These are phyloP conservation scores for Coemansia sp. DNA, from an alignment of 192 early-diverging fungal genomes.

Conservation along the genomic window DNA sequence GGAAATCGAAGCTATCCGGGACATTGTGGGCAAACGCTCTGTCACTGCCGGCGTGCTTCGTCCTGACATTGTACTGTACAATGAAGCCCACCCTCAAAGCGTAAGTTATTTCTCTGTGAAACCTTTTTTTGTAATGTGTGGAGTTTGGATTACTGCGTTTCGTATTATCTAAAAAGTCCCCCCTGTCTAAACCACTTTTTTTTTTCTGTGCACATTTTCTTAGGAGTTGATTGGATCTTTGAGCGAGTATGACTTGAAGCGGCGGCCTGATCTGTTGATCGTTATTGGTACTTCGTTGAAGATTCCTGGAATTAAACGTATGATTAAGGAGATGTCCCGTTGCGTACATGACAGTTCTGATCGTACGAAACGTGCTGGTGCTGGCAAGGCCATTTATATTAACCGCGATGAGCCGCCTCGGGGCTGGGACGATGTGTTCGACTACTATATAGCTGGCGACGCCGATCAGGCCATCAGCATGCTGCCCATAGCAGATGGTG, in stretches of 20 bases:
- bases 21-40: constrained; percentile 69
- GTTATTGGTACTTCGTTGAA: constrained; percentile 57
- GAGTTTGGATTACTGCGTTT: too few relatives aligned
- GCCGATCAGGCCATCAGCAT: constrained; percentile 37
- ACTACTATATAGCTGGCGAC: constrained; percentile 47
- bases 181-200: too few relatives aligned
- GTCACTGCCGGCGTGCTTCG: constrained; percentile 74
- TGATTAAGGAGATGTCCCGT: constrained; percentile 53
- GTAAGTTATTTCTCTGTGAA: constrained; percentile 17
- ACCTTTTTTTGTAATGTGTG: background rate
- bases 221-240: constrained; percentile 50
- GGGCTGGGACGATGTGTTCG: constrained; percentile 56
- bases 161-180: too few relatives aligned
- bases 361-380: constrained; percentile 38
- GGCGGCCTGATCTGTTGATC: constrained; percentile 51
- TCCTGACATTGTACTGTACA: constrained; percentile 94
- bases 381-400: constrained; percentile 46
- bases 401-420: constrained; percentile 48
- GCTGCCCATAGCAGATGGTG: constrained; percentile 15
- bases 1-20: constrained; percentile 44
- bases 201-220: background rate
- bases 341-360: constrained; percentile 40
- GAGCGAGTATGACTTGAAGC: constrained; percentile 48
- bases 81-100: constrained; percentile 62
- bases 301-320: constrained; percentile 54